phyloP scores from a whole-genome alignment of 306 rosid genomes.

The Trifolium subterraneum region DNA sequence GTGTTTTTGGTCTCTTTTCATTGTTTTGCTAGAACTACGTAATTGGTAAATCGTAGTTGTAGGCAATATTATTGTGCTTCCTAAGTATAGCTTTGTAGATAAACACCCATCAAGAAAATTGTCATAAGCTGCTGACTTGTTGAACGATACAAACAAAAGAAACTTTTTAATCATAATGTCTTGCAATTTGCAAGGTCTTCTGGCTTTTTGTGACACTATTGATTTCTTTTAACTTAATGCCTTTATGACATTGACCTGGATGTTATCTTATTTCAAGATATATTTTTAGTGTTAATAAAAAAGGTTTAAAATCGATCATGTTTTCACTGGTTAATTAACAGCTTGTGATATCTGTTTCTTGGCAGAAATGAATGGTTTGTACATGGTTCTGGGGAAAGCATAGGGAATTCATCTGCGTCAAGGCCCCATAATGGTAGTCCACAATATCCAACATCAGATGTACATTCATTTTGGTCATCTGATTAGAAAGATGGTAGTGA shows the following conservation, averaged over 20 bases:
- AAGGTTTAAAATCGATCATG: neutral
- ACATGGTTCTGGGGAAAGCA: constrained; percentile 64
- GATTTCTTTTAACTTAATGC: neutral
- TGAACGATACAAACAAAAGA: constrained; percentile 19
- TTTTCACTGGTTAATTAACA: constrained; percentile 13
- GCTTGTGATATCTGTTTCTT: constrained; percentile 30
- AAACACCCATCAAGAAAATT: neutral
- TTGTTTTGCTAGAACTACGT: neutral
- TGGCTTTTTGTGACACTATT: neutral
- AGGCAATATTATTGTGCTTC: constrained; percentile 3
- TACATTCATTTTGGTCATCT: constrained; percentile 79
- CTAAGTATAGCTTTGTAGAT: constrained; percentile 26
- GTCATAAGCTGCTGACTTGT: constrained; percentile 10
- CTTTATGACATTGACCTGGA: neutral
- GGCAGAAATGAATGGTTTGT: constrained; percentile 76
- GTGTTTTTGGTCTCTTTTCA: neutral
- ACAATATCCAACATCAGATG: constrained; percentile 61
- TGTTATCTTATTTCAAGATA: constrained; percentile 4
- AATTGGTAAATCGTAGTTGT: neutral
- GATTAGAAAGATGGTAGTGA: constrained; percentile 52
- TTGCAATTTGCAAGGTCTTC: neutral
- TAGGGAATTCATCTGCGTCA: constrained; percentile 55
- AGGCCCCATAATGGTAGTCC: constrained; percentile 67
- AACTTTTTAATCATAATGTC: neutral
- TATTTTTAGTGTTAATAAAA: neutral